Conservation (phyloP, 2,329 filamentous ascomycete genomes). For the Cryphonectria radicalis region DNA sequence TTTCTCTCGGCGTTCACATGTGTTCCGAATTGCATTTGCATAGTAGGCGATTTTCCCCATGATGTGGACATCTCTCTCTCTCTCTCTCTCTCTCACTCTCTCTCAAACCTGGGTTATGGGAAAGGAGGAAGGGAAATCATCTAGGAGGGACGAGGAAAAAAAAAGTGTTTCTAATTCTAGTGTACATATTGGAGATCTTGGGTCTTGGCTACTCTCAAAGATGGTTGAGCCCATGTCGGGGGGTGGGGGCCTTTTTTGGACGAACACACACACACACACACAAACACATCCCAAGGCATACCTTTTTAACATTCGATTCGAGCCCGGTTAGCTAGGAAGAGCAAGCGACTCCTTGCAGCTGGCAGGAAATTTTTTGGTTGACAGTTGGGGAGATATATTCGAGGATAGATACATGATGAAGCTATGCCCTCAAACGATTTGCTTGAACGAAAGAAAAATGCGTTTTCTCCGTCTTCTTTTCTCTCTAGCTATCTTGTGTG, state of each 20-base stretch:
- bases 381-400: neutral
- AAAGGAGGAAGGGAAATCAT: neutral
- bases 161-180: slow-evolving; percentile 13
- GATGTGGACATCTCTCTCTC: neutral
- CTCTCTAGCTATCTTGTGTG: neutral
- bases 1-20: slow-evolving; percentile 6
- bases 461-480: neutral
- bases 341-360: slow-evolving; percentile 1
- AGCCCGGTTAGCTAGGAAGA: neutral
- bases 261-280: neutral
- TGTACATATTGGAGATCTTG: slow-evolving; percentile 21
- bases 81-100: no score
- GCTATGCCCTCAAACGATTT: slow-evolving; percentile 15
- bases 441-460: neutral
- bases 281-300: neutral
- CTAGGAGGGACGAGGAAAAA: neutral
- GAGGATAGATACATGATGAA: slow-evolving; percentile 16
- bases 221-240: slow-evolving; percentile 1
- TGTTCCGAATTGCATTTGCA: slow-evolving; percentile 18
- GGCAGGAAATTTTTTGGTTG: neutral
- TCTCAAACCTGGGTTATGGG: slow-evolving; percentile 1
- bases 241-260: no score
- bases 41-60: neutral
- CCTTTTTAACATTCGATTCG: slow-evolving; percentile 11
- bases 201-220: neutral